phyloP scores from a whole-genome alignment of 2,329 filamentous ascomycete species.

The Pseudogymnoascus sp. region DNA sequence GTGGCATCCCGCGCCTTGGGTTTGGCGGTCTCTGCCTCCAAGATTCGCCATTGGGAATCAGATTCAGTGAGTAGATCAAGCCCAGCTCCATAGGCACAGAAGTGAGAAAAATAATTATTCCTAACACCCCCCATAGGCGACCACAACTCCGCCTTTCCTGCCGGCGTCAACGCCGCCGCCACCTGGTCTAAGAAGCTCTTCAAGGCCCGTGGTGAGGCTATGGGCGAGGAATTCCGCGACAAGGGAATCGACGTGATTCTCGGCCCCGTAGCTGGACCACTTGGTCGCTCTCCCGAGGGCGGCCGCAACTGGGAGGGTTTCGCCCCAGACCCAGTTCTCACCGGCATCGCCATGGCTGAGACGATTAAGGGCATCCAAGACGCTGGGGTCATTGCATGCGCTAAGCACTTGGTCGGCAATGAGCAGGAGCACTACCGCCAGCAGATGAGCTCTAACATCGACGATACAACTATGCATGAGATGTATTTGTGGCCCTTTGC shows the following conservation, averaged over 20 bases:
- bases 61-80: slow-evolving; percentile 62
- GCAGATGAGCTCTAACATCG: slow-evolving; percentile 36
- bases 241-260: slow-evolving; percentile 69
- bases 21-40: slow-evolving; percentile 28
- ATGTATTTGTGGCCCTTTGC: slow-evolving; percentile 53
- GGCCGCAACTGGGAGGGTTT: slow-evolving; percentile 62
- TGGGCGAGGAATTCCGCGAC: slow-evolving; percentile 62
- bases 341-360: slow-evolving; percentile 62
- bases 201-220: slow-evolving; percentile 56
- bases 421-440: slow-evolving; percentile 53
- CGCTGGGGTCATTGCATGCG: slow-evolving; percentile 73
- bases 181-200: slow-evolving; percentile 68
- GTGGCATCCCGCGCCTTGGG: slow-evolving; percentile 26
- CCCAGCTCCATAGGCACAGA: slow-evolving; percentile 34
- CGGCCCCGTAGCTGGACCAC: slow-evolving; percentile 64
- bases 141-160: slow-evolving; percentile 66
- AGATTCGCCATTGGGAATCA: slow-evolving; percentile 24
- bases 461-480: slow-evolving; percentile 53
- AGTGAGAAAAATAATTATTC: slow-evolving; percentile 42
- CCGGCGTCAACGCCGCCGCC: slow-evolving; percentile 66
- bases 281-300: slow-evolving; percentile 59
- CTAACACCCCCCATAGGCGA: slow-evolving; percentile 57
- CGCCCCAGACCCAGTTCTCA: slow-evolving; percentile 66
- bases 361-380: slow-evolving; percentile 75
- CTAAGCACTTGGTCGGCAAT: slow-evolving; percentile 64